Evolutionary conservation across 805 yeast genomes (phyloP).

Genomic region (Groenewaldozyma tartarivorans): DNA sequence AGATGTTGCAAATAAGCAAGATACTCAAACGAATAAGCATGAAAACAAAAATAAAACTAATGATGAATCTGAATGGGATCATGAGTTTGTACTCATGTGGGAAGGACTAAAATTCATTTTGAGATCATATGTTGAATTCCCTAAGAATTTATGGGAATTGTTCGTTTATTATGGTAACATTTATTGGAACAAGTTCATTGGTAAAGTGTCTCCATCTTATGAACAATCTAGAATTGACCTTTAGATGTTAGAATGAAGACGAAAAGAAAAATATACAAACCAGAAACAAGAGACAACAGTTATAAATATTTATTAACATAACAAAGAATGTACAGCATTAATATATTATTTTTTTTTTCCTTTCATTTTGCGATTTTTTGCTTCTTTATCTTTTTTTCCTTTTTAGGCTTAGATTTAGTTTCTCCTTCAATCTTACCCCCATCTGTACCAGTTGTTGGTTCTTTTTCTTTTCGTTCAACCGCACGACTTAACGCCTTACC

Average conservation of each 20-base stretch:
- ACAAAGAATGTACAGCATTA: too few relatives aligned
- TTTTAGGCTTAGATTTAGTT: neutral
- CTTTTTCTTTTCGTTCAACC: conserved; percentile 6
- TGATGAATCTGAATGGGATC: conserved; percentile 35
- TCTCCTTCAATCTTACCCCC: conserved; percentile 25
- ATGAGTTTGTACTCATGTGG: conserved; percentile 43
- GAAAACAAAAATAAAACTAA: conserved; percentile 12
- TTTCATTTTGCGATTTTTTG: conserved; percentile 22
- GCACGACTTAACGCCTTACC: conserved; percentile 29
- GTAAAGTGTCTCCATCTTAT: conserved; percentile 23
- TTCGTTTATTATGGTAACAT: conserved; percentile 39
- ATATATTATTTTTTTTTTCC: conserved; percentile 21
- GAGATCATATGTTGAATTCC: conserved; percentile 59
- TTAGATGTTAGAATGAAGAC: neutral
- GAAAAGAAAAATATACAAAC: neutral
- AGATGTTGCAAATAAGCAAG: conserved; percentile 12
- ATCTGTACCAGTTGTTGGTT: conserved; percentile 18
- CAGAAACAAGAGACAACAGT: neutral
- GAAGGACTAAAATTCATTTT: conserved; percentile 58
- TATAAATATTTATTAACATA: neutral
- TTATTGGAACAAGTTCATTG: conserved; percentile 70
- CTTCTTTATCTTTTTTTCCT: conserved; percentile 18
- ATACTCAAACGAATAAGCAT: neutral
- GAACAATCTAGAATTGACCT: conserved; percentile 2
- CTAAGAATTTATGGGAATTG: conserved; percentile 47